Base-by-base conservation (phyloP, 805 yeast genomes). In the Yamadazyma tumulicola region DNA sequence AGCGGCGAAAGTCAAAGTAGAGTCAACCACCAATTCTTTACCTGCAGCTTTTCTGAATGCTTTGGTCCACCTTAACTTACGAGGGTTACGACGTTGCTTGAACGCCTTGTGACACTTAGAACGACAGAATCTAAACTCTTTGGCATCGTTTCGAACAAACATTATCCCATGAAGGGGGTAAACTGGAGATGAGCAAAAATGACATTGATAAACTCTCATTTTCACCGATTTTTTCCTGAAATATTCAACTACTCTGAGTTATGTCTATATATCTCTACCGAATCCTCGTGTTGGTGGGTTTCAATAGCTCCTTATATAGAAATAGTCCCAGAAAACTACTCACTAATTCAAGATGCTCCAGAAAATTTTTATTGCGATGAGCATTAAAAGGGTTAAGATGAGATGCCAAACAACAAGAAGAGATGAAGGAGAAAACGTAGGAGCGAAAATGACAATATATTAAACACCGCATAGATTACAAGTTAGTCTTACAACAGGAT, bases 31-130 rank as follows among this genome's bases (percentile, higher is more conserved):
- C 73, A 93, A 77, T 61, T 93, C 98, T 64, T 93, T 93, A 54
- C 98, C 98, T 29, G 97, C 97, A 43, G 97, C 95, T 64, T 93
- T 93, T 69, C 98, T 80, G 76, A 93, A 93, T 1, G 98, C 97
- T 64, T 93, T 93, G 37, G 98, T 93, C 98, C 98, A 93, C 67
- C 77, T 85, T 65, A 89, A 79, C 66, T 93, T 93, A 70, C 98
- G 82, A 51, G 98, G 98, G 71, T 93, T 93, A 67, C 98, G 82
- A 74, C 96, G 88, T 71, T 88, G 94, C 62, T 93, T 93, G 79
- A 93, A 93, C 37, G 88, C 83, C 61, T 89, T 87, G 69, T 93
- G 98, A 70, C 98, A 93, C 61, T 93, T 93, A 42, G 97, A 88
- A 59, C 97, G 86, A 49, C 98, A 93, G 70, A 93, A 93, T 53